These are phyloP conservation scores for Saururus chinensis DNA, from an alignment of 164 flowering plant genomes.

Conservation along the genomic window DNA sequence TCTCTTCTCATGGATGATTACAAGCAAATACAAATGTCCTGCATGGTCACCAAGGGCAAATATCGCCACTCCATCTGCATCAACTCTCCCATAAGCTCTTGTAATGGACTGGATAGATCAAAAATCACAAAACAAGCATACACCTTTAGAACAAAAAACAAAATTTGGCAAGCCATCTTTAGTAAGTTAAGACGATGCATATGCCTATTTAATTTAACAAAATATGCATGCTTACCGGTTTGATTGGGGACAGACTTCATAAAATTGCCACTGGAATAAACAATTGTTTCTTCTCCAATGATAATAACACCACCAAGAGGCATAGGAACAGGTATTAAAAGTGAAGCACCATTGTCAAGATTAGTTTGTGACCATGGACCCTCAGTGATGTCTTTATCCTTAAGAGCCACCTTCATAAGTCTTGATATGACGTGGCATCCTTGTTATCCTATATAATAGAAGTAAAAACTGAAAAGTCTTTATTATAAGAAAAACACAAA, in stretches of 20 bases:
- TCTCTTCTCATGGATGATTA: constrained; percentile 93
- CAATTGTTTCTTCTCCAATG: constrained; percentile 96
- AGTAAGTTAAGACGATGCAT: background rate
- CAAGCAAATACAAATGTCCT: constrained; percentile 91
- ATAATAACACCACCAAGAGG: constrained; percentile 96
- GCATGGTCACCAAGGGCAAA: constrained; percentile 88
- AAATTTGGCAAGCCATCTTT: background rate
- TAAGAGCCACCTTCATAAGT: constrained; percentile 88
- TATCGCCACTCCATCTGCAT: constrained; percentile 97
- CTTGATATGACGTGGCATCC: constrained; percentile 92
- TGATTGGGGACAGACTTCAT: constrained; percentile 90
- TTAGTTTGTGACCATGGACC: constrained; percentile 97
- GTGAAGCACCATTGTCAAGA: constrained; percentile 93
- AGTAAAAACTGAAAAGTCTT: background rate
- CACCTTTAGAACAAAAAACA: background rate
- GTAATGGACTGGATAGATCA: constrained; percentile 65
- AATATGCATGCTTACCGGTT: constrained; percentile 49
- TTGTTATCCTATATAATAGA: constrained; percentile 68
- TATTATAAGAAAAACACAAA: background rate
- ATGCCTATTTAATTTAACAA: background rate
- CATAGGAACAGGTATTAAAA: constrained; percentile 89
- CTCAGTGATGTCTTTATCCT: constrained; percentile 94
- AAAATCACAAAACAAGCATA: background rate
- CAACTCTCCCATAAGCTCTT: constrained; percentile 92
- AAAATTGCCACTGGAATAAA: constrained; percentile 75